Evolutionary conservation across 164 flowering plant genomes (phyloP), one percentile per base, ranked within the genome.

Genomic region (Aristolochia contorta): DNA sequence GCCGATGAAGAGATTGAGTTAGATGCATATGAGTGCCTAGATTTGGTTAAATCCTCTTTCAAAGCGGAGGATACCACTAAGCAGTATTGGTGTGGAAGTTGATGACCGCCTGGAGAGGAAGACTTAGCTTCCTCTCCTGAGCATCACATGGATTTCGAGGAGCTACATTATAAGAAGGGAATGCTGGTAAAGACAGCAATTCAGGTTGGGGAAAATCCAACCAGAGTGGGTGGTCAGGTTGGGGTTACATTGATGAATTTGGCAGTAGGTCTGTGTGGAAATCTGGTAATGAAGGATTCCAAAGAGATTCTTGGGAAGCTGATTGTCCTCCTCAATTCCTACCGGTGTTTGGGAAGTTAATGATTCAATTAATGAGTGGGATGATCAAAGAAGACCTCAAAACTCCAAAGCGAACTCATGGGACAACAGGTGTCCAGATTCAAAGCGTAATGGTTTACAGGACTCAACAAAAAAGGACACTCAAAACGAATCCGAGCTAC

Each of bases 1-100:
- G 43, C 59, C 20, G 54, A 55, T 46, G 25, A 52, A 53, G 65
- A 62, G 10, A 47, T 22, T 41, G 78, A 70, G 33, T 56, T 71
- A 13, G 95, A 93, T 79, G 84, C 84, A 0, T 86, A 79, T 65
- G 68, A 73, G 65, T 88, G 88, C 58, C 92, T 93, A n/a, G 82
- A 82, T 37, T 63, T 88, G 81, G 84, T 86, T 30, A 77, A 73
- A 41, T 54, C 77, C 33, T 46, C 66, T 53, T 47, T 81, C 12
- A 60, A 54, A 55, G 75, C 47, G 55, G 82, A 65, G 24, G 21
- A 62, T 14, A 63, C 46, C 55, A 72, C 80, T 56, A 77, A 66
- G n/a, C 27, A 85, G 90, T 62, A 74, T 86, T 5, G 95, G 96
- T 51, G 75, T 56, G 12, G 96, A 85, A 25, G 47, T 84, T 67